Percentiles rank a stretch among this genome's conserved stretches.
Evolutionary conservation across 257 asterid genomes (phyloP).

Genomic region (Scutellaria barbata): DNA sequence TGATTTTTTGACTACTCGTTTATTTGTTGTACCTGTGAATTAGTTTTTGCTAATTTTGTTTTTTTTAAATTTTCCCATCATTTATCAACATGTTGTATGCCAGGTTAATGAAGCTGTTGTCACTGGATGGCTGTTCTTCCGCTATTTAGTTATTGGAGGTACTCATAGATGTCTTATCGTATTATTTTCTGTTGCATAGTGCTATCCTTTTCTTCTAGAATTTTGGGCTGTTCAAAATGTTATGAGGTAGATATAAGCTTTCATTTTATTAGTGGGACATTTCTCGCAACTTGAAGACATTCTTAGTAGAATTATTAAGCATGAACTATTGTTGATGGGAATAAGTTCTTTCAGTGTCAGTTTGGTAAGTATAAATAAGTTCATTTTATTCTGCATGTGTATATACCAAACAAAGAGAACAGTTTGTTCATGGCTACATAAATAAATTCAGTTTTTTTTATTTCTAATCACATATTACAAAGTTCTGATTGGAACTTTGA

Average conservation of each 20-base stretch:
- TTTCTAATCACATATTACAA: not conserved
- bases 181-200: conserved; percentile 13
- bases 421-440: not conserved
- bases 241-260: conserved; percentile 20
- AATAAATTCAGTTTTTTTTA: not conserved
- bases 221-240: conserved; percentile 11
- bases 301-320: conserved; percentile 20
- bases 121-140: conserved; percentile 96
- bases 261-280: conserved; percentile 22
- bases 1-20: not conserved
- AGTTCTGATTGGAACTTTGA: not conserved
- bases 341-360: not conserved
- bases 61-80: conserved; percentile 34
- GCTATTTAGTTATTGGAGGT: conserved; percentile 98
- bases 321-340: conserved; percentile 15
- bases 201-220: conserved; percentile 3
- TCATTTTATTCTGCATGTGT: not conserved
- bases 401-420: not conserved
- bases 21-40: not conserved
- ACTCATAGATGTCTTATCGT: conserved; percentile 28
- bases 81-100: conserved; percentile 36
- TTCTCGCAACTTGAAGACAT: conserved; percentile 20
- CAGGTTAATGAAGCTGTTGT: conserved; percentile 98
- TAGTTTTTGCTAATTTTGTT: conserved; percentile 15
- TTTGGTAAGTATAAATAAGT: too few relatives aligned